Conservation (phyloP, 2,329 filamentous ascomycete genomes). For the Colletotrichum gloeosporioides region DNA sequence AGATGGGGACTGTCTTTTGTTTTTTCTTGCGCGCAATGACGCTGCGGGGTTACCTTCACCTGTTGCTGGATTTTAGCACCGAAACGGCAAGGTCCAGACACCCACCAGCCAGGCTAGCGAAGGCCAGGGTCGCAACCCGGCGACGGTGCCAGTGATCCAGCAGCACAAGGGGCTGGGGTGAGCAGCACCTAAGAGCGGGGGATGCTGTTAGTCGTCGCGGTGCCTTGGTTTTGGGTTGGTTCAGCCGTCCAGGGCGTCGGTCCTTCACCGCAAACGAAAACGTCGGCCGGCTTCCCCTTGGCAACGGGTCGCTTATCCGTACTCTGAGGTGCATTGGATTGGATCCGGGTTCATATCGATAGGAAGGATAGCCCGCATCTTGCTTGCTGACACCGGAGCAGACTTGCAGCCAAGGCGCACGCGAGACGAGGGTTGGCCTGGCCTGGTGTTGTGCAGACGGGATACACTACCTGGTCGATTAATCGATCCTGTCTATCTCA, state of each 20-base stretch:
- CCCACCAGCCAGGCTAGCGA: background rate
- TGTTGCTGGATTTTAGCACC: background rate
- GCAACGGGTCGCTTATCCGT: background rate
- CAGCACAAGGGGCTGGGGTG: slow-evolving; percentile 9
- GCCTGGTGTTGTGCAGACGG: background rate
- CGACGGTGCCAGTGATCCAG: background rate
- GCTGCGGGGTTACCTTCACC: slow-evolving; percentile 16
- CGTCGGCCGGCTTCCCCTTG: background rate
- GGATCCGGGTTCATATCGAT: background rate
- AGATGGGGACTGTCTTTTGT: slow-evolving; percentile 9
- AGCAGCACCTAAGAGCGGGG: background rate
- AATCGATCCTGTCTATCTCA: slow-evolving; percentile 2
- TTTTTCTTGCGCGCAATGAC: background rate
- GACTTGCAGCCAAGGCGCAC: background rate
- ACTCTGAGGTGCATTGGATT: background rate
- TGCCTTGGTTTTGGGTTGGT: slow-evolving; percentile 1
- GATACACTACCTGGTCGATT: background rate
- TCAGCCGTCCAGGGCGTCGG: background rate
- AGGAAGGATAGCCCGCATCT: background rate
- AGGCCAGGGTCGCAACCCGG: slow-evolving; percentile 17
- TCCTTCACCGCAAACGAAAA: slow-evolving; percentile 4
- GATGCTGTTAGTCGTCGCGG: background rate
- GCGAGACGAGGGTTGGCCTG: background rate
- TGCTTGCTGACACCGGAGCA: background rate
- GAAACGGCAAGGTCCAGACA: background rate